Percentiles rank a stretch among this genome's conserved stretches.
phyloP scores from a whole-genome alignment of 371 early-diverging fungal species.

The Capillidium rhysosporum region DNA sequence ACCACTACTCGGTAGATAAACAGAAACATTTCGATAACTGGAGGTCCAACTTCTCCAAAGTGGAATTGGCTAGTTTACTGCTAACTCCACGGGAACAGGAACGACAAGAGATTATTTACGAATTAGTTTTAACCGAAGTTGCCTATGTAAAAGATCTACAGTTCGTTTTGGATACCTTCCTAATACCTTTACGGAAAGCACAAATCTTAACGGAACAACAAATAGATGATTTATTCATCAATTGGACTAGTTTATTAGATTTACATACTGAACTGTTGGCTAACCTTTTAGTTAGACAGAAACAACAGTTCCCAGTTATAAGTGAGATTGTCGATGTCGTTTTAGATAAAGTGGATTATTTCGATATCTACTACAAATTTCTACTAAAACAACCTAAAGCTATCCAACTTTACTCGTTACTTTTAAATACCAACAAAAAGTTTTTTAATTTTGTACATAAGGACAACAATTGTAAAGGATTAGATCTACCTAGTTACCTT shows the following conservation, averaged over 20 bases:
- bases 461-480: not conserved
- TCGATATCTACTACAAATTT: constrained; percentile 1
- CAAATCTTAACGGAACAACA: not conserved
- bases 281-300: not conserved
- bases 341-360: not conserved
- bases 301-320: constrained; percentile 2
- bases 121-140: constrained; percentile 52
- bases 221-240: not conserved
- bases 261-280: not conserved
- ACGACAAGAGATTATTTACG: constrained; percentile 65
- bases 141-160: constrained; percentile 47
- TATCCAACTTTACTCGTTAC: not conserved
- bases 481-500: not conserved
- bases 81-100: constrained; percentile 25
- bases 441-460: not conserved
- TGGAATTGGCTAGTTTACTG: not conserved
- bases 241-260: not conserved
- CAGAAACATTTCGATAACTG: not conserved
- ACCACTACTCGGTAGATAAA: no score
- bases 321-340: not conserved
- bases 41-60: not conserved
- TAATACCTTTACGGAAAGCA: constrained; percentile 2
- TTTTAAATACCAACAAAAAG: not conserved
- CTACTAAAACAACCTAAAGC: not conserved
- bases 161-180: constrained; percentile 16